Evolutionary conservation across 257 asterid genomes (phyloP).

Genomic region (Solanum chmielewskii): DNA sequence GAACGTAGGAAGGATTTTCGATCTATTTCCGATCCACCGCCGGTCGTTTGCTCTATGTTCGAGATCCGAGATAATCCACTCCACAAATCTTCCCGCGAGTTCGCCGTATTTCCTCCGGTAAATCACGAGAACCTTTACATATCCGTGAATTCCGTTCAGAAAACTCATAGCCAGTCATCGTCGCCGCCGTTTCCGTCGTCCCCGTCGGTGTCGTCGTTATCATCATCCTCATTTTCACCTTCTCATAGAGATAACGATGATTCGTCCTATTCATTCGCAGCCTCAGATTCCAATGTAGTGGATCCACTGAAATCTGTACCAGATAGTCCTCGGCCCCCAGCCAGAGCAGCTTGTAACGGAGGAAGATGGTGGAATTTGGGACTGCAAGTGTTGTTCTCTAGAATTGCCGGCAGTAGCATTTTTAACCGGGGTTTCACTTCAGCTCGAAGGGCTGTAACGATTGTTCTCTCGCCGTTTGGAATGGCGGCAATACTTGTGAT

Average conservation of each 20-base stretch:
- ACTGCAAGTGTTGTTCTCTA: conserved; percentile 17
- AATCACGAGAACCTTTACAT: conserved; percentile 63
- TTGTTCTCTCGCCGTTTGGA: conserved; percentile 4
- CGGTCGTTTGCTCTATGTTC: conserved; percentile 34
- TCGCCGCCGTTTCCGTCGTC: background rate
- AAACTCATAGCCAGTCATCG: background rate
- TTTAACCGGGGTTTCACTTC: conserved; percentile 1
- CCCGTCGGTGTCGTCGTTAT: background rate
- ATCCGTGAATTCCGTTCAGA: conserved; percentile 4
- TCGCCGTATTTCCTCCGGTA: conserved; percentile 42
- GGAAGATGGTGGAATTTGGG: conserved; percentile 14
- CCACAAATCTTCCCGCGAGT: background rate
- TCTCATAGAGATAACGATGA: conserved; percentile 3
- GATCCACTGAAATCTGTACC: conserved; percentile 5
- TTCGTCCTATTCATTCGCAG: conserved; percentile 28
- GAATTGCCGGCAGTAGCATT: conserved; percentile 1
- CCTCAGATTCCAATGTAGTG: conserved; percentile 11
- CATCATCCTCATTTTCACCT: background rate
- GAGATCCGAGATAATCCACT: conserved; percentile 23
- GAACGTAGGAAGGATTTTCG: background rate
- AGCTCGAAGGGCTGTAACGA: conserved; percentile 8
- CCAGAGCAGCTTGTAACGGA: background rate
- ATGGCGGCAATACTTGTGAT: conserved; percentile 4
- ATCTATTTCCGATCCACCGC: background rate
- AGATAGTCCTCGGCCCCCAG: background rate